Base-by-base conservation (phyloP, 805 yeast genomes). In the Maudiozyma turicensis region DNA sequence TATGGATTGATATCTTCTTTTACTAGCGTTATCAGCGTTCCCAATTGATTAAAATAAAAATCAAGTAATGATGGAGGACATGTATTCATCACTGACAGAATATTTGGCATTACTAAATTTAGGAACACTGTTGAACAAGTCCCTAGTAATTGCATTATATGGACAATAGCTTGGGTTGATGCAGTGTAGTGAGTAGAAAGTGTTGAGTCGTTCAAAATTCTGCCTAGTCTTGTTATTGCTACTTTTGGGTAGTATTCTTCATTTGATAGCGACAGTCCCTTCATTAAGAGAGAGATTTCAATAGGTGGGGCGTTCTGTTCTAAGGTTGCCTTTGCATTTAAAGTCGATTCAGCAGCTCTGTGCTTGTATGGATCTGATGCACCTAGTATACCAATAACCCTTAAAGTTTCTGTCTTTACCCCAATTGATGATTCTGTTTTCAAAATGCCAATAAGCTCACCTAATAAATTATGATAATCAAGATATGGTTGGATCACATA, bases 171-270 rank as follows among this genome's bases (percentile, higher is more conserved):
- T 58, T 90, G 96, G n/a, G 90, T 86, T 30, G 89, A 95, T 15
- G 87, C 83, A 3, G 90, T 85, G 62, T 93, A 98, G 61, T 90
- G 95, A 0, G 85, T 73, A 8, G 87, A 82, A 49, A 91, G 72
- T 0, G 97, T 86, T 0, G 86, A 79, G 64, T 93, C 99, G 54
- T 84, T 83, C 41, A 93, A 68, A 15, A 93, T 84, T 52, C 83
- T 86, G 80, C 90, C 77, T 52, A 93, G 69, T 6, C 90, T 86
- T 43, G 81, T 81, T 42, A 93, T 86, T 0, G 91, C 98, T 28
- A 93, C 98, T 0, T 96, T 89, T 2, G 98, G 96, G 58, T 86
- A 90, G 58, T 90, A 93, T 57, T 91, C 97, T 49, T 90, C 98
- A 56, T 77, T 77, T 0, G 95, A 83, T 1, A 98, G 98, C 6